Evolutionary conservation across 257 asterid species (phyloP).

Genomic region (Ilex asprella): DNA sequence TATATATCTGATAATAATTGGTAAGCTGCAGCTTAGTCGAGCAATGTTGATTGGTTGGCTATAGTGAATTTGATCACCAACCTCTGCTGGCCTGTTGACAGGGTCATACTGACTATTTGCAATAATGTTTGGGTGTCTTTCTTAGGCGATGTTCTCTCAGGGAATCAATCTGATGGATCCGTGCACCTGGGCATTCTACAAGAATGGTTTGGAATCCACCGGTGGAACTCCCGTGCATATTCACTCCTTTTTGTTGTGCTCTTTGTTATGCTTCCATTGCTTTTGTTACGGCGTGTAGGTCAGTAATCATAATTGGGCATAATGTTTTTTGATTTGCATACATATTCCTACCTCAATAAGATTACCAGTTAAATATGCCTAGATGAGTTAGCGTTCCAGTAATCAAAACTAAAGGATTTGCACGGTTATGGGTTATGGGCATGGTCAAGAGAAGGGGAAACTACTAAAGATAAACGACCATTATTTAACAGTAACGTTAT

Average conservation of each 20-base stretch:
- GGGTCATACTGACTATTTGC: background rate
- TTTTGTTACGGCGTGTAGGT: slow-evolving; percentile 85
- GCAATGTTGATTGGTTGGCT: too few species aligned
- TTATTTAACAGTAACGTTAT: too few species aligned
- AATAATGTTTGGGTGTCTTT: background rate
- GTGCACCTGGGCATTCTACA: slow-evolving; percentile 81
- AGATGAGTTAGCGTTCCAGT: too few species aligned
- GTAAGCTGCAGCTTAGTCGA: slow-evolving; percentile 25
- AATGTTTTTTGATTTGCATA: too few species aligned
- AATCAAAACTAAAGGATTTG: too few species aligned
- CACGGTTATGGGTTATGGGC: too few species aligned
- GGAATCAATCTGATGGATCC: slow-evolving; percentile 63
- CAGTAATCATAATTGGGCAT: slow-evolving; percentile 9
- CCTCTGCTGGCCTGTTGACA: background rate
- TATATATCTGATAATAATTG: slow-evolving; percentile 84
- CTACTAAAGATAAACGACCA: too few species aligned
- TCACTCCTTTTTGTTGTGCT: slow-evolving; percentile 69
- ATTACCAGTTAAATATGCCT: too few species aligned
- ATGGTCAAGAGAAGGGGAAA: too few species aligned
- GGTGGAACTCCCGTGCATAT: slow-evolving; percentile 87
- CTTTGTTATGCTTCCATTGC: slow-evolving; percentile 74
- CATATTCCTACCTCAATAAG: too few species aligned
- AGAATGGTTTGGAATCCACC: slow-evolving; percentile 91
- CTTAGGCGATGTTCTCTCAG: slow-evolving; percentile 88
- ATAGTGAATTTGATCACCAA: background rate